Evolutionary conservation across 2,329 filamentous ascomycete genomes (phyloP), one percentile per base, ranked within the genome.

Genomic region (Aureobasidium mangrovei): DNA sequence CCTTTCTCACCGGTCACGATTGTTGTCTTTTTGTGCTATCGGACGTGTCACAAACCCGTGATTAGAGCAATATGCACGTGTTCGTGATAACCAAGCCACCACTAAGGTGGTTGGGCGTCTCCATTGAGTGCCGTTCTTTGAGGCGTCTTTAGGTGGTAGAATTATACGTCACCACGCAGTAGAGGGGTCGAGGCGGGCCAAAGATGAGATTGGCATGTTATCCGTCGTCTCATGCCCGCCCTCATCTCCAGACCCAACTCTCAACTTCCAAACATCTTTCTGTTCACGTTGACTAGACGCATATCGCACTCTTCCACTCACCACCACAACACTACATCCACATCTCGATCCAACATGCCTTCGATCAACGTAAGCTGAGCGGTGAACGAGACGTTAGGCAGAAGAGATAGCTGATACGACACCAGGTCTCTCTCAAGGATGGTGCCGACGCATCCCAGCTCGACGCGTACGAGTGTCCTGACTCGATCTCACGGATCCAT

Each of bases 371-470:
- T 64, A 61, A 53, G 65, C 49, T 28, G 7, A 29, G 18, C 35
- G 9, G 43, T 27, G 18, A 26, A 36, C 27, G 40, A 35, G 12
- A 24, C 12, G 18, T n/a, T 29, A 7, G 6, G 24, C 7, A 33
- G 18, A 5, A 29, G 53, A 38, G 31, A 26, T n/a, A 24, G 32
- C 40, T 57, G 38, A 56, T 51, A 38, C 33, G 28, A 18, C 4
- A 36, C 29, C 58, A 95, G 90, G 82, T 95, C 60, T 89, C 88
- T 55, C 81, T 88, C 71, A 91, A 93, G 72, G 75, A 82, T 39
- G 80, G 83, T 58, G 82, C 85, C 60, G 78, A 80, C 56, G 66
- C 74, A 45, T 81, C 83, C 32, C 76, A 94, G 66, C 76, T 95
- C 60, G 74, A 83, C 47, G 78, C 79, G 85, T 88, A 72, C 62